Evolutionary conservation across 2,329 filamentous ascomycete genomes (phyloP).

Genomic region (Aspergillus sp.): DNA sequence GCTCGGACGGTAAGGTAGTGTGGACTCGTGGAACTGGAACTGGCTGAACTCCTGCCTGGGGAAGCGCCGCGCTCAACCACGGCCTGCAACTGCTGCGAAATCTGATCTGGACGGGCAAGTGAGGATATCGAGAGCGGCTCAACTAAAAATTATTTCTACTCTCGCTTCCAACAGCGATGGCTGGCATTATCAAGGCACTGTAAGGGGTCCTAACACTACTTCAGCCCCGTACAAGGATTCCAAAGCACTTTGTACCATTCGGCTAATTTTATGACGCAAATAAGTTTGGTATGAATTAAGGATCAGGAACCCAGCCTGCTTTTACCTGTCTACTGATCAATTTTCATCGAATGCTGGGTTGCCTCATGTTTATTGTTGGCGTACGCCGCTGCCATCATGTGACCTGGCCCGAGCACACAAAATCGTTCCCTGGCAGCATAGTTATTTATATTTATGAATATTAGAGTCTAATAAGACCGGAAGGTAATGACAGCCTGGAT

Average conservation of each 20-base stretch:
- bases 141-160: not conserved
- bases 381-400: not conserved
- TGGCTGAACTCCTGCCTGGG: not conserved
- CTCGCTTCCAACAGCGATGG: not conserved
- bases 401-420: not conserved
- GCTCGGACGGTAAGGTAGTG: conserved; percentile 18
- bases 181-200: not conserved
- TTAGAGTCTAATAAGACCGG: too few species aligned
- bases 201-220: not conserved
- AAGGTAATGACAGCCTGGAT: too few species aligned
- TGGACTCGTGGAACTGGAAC: conserved; percentile 7
- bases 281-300: not conserved
- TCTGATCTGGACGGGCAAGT: not conserved
- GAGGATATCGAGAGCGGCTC: not conserved
- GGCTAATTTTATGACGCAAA: not conserved
- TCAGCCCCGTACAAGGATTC: too few species aligned
- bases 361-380: not conserved
- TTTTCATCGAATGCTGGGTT: too few species aligned
- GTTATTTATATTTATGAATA: too few species aligned
- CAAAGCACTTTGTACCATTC: too few species aligned
- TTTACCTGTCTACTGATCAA: not conserved
- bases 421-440: too few species aligned
- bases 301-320: not conserved
- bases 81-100: not conserved
- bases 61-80: not conserved